Conservation (phyloP, 2,329 filamentous ascomycete genomes). For the Fusarium sp. region DNA sequence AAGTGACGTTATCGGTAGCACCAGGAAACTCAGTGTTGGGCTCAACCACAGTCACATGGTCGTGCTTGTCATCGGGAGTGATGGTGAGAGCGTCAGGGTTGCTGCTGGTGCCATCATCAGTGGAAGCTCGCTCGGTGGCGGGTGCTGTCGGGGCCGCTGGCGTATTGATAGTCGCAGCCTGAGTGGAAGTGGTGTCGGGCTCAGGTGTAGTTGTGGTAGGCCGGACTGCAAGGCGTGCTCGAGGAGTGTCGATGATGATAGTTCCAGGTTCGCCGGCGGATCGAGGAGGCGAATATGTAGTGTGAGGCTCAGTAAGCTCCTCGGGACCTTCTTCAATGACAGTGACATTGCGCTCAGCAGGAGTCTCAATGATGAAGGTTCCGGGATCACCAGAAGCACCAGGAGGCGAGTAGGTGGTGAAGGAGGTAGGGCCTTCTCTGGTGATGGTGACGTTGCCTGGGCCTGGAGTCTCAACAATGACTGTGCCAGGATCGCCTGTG, state of each 20-base stretch:
- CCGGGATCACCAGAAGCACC: slow-evolving; percentile 1
- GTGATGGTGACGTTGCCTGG: background rate
- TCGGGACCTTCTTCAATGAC: background rate
- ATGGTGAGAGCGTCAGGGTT: slow-evolving; percentile 26
- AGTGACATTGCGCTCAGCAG: background rate
- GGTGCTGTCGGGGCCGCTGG: background rate
- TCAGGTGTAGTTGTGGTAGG: background rate
- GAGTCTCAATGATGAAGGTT: background rate
- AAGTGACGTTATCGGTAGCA: slow-evolving; percentile 29
- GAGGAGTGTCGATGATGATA: slow-evolving; percentile 24
- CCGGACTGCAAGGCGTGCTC: background rate
- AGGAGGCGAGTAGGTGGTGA: background rate
- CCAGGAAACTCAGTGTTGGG: slow-evolving; percentile 29
- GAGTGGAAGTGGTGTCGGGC: background rate
- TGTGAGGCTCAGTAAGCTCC: background rate
- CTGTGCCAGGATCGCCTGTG: background rate
- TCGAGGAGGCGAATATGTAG: background rate
- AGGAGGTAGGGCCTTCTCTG: background rate
- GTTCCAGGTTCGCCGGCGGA: slow-evolving; percentile 9
- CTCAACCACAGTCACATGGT: slow-evolving; percentile 29
- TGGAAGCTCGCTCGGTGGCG: background rate
- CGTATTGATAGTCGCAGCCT: background rate
- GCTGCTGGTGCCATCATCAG: slow-evolving; percentile 1
- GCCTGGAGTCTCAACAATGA: background rate
- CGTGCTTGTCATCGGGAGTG: slow-evolving; percentile 18